Evolutionary conservation across 371 early-diverging fungal species (phyloP), one percentile per base, ranked within the genome.

Genomic region (Lichtheimia ramosa): DNA sequence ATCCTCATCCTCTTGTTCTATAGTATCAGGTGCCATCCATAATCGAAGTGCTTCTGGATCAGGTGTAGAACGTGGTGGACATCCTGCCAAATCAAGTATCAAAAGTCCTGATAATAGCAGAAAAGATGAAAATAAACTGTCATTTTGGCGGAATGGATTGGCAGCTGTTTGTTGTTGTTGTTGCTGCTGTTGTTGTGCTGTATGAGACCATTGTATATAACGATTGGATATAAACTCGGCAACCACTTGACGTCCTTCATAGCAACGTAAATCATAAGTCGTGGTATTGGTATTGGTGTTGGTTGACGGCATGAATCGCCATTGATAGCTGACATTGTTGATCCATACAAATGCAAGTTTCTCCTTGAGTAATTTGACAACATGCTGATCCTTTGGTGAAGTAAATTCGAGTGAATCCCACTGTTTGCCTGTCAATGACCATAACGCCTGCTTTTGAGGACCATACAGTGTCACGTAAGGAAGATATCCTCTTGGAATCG

Each of bases 101-200:
- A 74, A 48, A 8, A 72, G 59, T 12, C 73, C 71, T 16, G 70
- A 63, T 4, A 69, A 40, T n/a, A 75, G 49, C 13, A 75, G 51
- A 21, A 73, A 54, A 1, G 73, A 63, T 14, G 61, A 60, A 20
- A 64, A 62, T 34, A 34, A 8, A 34, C 34, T 34, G 8, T 34
- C 34, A 34, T 34, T 34, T 16, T 46, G 46, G 18, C 46, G 46
- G 50, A 62, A 51, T 5, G 58, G 48, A 21, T 68, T 58, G 50
- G 43, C 41, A 25, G 43, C 3, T 25, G n/a, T n/a, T n/a, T n/a
- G n/a, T n/a, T 25, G 25, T 25, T 25, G 3, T 27, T 59, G 20
- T 46, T 34, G 10, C 52, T 57, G 56, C 23, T 34, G 18, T 41
- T 48, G 6, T 16, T 25, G 34, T 54, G 40, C 53, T 34, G 24